Evolutionary conservation across 192 early-diverging fungal genomes (phyloP).

Genomic region (Spinellus fusiger): DNA sequence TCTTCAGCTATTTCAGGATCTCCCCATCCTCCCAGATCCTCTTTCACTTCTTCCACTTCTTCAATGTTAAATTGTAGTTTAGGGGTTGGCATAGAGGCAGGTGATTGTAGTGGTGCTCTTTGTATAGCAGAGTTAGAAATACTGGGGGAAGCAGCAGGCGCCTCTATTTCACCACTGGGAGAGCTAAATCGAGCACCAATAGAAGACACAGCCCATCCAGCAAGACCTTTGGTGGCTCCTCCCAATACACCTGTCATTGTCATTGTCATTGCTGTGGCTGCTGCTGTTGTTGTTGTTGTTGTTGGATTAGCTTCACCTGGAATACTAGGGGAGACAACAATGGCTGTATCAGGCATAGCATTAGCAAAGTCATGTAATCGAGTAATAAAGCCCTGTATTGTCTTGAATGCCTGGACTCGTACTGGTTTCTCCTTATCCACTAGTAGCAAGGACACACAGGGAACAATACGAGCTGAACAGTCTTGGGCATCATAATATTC

Average conservation of each 20-base stretch:
- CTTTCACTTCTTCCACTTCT: not conserved
- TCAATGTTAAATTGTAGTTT: not conserved
- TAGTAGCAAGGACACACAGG: conserved; percentile 58
- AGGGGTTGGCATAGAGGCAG: not conserved
- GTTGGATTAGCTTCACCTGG: too few relatives aligned
- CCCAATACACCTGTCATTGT: conserved; percentile 36
- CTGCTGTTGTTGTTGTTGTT: conserved; percentile 17
- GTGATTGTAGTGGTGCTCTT: too few relatives aligned
- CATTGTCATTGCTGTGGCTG: conserved; percentile 1
- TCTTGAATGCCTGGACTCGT: conserved; percentile 77
- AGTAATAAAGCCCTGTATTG: conserved; percentile 60
- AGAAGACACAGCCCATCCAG: conserved; percentile 86
- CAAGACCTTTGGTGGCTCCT: conserved; percentile 64
- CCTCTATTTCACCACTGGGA: conserved; percentile 28
- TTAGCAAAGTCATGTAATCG: conserved; percentile 62
- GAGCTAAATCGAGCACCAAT: conserved; percentile 34
- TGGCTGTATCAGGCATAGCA: conserved; percentile 61
- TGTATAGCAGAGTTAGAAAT: not conserved
- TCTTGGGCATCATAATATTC: conserved; percentile 69
- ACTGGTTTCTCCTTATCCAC: conserved; percentile 81
- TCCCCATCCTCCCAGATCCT: not conserved
- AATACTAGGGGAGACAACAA: too few relatives aligned
- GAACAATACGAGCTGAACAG: conserved; percentile 67
- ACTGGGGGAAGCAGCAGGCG: not conserved
- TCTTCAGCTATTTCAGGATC: not conserved